Evolutionary conservation across 495 filamentous ascomycete species (phyloP).

Genomic region (Massariosphaeria phaeospora): DNA sequence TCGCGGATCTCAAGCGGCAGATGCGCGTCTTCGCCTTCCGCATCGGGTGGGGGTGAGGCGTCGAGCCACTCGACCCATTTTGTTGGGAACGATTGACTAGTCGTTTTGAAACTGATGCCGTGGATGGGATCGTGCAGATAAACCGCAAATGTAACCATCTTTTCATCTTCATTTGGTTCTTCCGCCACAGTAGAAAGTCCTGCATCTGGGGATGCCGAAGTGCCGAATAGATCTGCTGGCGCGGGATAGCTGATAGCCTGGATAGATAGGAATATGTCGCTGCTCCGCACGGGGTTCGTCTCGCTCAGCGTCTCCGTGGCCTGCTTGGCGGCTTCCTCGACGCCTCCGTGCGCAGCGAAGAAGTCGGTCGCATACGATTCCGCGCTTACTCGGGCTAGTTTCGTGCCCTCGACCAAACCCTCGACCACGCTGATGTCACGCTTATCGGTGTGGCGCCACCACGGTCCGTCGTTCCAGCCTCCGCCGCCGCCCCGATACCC

Average conservation of each 20-base stretch:
- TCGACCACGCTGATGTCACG: slow-evolving; percentile 75
- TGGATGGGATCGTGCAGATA: slow-evolving; percentile 93
- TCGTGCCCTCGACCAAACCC: slow-evolving; percentile 80
- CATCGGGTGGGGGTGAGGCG: slow-evolving; percentile 54
- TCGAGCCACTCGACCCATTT: slow-evolving; percentile 93
- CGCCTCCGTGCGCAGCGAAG: slow-evolving; percentile 66
- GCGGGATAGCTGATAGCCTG: slow-evolving; percentile 70
- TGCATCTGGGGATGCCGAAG: slow-evolving; percentile 44
- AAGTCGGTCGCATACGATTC: slow-evolving; percentile 83
- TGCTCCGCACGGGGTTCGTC: slow-evolving; percentile 82
- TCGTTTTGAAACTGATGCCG: slow-evolving; percentile 75
- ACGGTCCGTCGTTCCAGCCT: slow-evolving; percentile 88
- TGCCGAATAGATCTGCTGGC: slow-evolving; percentile 64
- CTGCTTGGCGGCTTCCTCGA: slow-evolving; percentile 72
- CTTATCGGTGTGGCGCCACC: slow-evolving; percentile 74
- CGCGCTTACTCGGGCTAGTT: slow-evolving; percentile 79
- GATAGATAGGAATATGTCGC: slow-evolving; percentile 90
- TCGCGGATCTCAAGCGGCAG: slow-evolving; percentile 81
- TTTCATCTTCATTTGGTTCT: slow-evolving; percentile 49
- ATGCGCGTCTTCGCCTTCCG: slow-evolving; percentile 36
- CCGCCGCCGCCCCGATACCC: slow-evolving; percentile 48
- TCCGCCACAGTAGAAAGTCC: slow-evolving; percentile 49
- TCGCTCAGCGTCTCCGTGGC: slow-evolving; percentile 70
- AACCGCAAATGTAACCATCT: slow-evolving; percentile 74
- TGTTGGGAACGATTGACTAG: slow-evolving; percentile 78